Base-by-base conservation (phyloP, 768 basidiomycete genomes). In the Leccinum broughii region DNA sequence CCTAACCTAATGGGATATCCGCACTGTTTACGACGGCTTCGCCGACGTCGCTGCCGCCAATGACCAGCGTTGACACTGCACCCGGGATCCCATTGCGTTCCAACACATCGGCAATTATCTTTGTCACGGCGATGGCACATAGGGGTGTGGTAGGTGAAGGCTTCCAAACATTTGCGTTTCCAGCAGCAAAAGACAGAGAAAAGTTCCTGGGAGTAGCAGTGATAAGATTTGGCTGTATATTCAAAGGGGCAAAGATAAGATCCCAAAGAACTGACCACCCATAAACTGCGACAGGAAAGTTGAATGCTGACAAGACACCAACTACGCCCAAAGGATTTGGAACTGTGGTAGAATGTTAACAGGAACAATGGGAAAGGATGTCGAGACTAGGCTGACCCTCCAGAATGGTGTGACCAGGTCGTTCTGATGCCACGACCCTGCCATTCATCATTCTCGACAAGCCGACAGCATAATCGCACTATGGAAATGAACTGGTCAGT, bases 391-490 rank as follows among this genome's bases (percentile, higher is more conserved):
- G 63, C 62, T 58, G 57, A 89, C 94, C 87, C 84, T 97, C 95
- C 26, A 93, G 81, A 66, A 97, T 96, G 26, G 88, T 85, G 70
- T 97, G 95, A 8, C 93, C 94, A 17, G 90, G 89, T 64, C 95
- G 81, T 74, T 97, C 95, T 56, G 93, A 95, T 37, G 89, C 86
- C 59, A 97, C 81, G 13, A 96, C 84, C 55, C 87, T 82, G 35
- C 95, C 95, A 62, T 93, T 93, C 91, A 96, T 95, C 86, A 93
- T 94, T 65, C 94, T 83, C 15, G 93, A 95, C 46, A 97, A 77
- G 14, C 95, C 95, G 20, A 93, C 86, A n/a, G 85, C 95, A 75
- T 94, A 96, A 74, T 97, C 95, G 65, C 93, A 95, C 94, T 95
- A 56, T 34, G 41, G 46, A 52, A 35, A 48, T 32, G 32, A 54